Base-by-base conservation (phyloP, 192 early-diverging fungal species). In the Backusella macrospora region DNA sequence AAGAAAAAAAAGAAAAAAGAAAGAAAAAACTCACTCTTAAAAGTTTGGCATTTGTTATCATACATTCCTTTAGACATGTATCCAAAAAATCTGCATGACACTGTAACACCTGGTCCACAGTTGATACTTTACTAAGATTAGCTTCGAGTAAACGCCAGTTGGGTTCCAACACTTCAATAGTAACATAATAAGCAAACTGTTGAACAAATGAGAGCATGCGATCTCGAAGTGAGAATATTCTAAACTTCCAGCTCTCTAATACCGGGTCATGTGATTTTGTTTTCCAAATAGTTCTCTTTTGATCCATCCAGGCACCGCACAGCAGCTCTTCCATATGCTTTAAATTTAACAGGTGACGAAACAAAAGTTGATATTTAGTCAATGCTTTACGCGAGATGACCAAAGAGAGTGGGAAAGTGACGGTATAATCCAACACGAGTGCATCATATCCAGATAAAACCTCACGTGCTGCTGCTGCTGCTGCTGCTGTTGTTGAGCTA, bases 131-230 rank as follows among this genome's bases (percentile, higher is more conserved):
- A 42, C 79, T 70, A 67, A 97, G 77, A 66, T 88, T 81, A 23
- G 71, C 74, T 26, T 91, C 90, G 75, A 99, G 83, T 26, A 74
- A 73, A n/a, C 76, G 76, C 93, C 94, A 98, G 72, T 93, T 90
- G 38, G 94, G 96, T 76, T 98, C 97, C 52, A 99, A 84, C 7
- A 98, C 96, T 77, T 99, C 96, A 71, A 89, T 94, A 68, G 92
- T 92, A 44, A 93, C 86, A 74, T 96, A 97, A 78, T 93, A 94
- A 74, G 95, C 79, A 77, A 97, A 92, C 78, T 97, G 94, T 70
- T 97, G 96, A 15, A 98, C 86, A 82, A 94, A 95, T n/a, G 91
- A 86, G 40, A 97, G 77, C 90, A 99, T 98, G 43, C 89, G 90
- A 42, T 87, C 87, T 40, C 95, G 89, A 18, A 96, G 80, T 8